A percentile compares a stretch with the other conserved stretches of the same genome.
Conservation (phyloP, 306 rosid genomes). For the Rosa lucieae region DNA sequence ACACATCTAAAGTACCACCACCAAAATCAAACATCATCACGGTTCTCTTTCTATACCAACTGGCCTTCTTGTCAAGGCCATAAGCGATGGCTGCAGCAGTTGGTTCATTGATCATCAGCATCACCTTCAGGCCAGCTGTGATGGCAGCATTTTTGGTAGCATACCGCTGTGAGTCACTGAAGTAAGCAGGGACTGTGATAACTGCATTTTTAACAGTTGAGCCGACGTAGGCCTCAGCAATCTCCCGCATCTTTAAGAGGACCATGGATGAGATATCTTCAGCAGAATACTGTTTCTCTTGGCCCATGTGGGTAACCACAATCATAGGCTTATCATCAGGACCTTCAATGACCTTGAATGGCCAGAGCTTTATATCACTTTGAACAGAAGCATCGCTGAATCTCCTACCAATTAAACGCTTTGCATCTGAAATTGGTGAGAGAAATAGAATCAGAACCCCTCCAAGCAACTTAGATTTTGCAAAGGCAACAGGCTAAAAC, state of each 20-base stretch:
- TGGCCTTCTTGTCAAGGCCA: neutral
- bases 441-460: too few species aligned
- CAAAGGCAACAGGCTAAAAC: too few species aligned
- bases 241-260: neutral
- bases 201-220: neutral
- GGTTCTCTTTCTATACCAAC: neutral
- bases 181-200: conserved; percentile 16
- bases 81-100: conserved; percentile 8
- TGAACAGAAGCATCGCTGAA: neutral
- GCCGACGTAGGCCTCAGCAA: neutral
- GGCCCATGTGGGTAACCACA: neutral
- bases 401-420: conserved; percentile 1
- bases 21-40: conserved; percentile 13
- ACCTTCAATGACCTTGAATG: conserved; percentile 1
- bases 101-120: conserved; percentile 14
- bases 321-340: conserved; percentile 5
- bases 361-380: conserved; percentile 3
- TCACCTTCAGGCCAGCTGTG: conserved; percentile 1
- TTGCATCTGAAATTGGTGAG: neutral
- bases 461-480: too few species aligned
- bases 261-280: conserved; percentile 7
- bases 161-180: neutral
- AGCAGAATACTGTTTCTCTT: neutral
- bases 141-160: neutral
- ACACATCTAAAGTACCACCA: conserved; percentile 12